Percentiles rank a stretch among this genome's conserved stretches.
Evolutionary conservation across 2,329 filamentous ascomycete genomes (phyloP).

Genomic region (Calonectria montana): DNA sequence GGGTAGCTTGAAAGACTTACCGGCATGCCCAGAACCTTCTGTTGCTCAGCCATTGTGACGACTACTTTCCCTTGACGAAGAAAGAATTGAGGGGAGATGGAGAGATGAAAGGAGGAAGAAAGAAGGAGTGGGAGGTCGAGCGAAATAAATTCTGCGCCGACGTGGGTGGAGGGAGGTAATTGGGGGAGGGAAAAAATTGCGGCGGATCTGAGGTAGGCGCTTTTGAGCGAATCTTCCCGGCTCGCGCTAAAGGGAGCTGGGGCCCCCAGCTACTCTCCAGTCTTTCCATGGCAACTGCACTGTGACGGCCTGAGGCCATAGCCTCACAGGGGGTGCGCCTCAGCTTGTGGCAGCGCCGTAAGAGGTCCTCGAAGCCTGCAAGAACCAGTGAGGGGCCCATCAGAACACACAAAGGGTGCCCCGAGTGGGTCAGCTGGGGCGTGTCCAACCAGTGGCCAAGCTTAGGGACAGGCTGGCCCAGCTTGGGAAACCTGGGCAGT

Average conservation of each 20-base stretch:
- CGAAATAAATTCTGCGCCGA: constrained; percentile 59
- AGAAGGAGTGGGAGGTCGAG: constrained; percentile 55
- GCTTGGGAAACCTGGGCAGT: constrained; percentile 15
- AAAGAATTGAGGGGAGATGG: constrained; percentile 74
- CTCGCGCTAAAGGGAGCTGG: constrained; percentile 49
- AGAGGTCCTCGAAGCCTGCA: constrained; percentile 21
- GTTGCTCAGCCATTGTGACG: constrained; percentile 66
- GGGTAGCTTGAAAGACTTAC: constrained; percentile 58
- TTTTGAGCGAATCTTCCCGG: constrained; percentile 68
- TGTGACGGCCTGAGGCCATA: constrained; percentile 49
- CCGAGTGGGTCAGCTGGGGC: constrained; percentile 27
- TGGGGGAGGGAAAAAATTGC: constrained; percentile 61
- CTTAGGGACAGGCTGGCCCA: constrained; percentile 29
- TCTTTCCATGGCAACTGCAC: constrained; percentile 48
- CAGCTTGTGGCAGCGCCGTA: constrained; percentile 31
- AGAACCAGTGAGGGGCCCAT: constrained; percentile 26
- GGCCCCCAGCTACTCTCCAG: constrained; percentile 38
- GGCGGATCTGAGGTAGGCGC: constrained; percentile 58
- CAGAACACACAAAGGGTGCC: constrained; percentile 27
- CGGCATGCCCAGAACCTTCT: constrained; percentile 75
- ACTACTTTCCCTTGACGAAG: constrained; percentile 58
- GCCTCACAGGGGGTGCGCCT: constrained; percentile 30
- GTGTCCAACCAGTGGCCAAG: constrained; percentile 25
- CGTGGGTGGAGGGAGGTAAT: constrained; percentile 54
- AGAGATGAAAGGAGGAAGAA: constrained; percentile 57